phyloP scores from a whole-genome alignment of 2,329 filamentous ascomycete species.

The Fusarium torulosum region DNA sequence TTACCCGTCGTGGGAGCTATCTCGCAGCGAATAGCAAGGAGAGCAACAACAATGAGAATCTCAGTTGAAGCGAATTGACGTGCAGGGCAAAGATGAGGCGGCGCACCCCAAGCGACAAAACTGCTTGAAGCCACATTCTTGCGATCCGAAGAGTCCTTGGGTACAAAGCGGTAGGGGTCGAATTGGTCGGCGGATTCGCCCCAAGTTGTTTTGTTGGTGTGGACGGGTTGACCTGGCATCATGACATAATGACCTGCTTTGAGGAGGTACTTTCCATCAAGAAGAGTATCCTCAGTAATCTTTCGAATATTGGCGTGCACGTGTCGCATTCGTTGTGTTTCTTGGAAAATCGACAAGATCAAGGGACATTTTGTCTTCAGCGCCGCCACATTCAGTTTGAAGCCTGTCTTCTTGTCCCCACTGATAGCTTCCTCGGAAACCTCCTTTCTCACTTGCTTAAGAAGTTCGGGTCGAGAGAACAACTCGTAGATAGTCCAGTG shows the following conservation, averaged over 20 bases:
- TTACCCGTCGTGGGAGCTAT: not conserved
- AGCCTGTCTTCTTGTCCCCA: conserved; percentile 5
- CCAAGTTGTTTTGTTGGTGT: conserved; percentile 52
- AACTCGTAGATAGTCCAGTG: conserved; percentile 39
- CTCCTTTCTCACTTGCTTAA: conserved; percentile 28
- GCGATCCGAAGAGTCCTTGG: conserved; percentile 2
- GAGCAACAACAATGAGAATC: conserved; percentile 43
- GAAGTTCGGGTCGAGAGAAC: conserved; percentile 25
- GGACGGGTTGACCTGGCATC: conserved; percentile 52
- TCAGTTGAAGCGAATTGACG: conserved; percentile 49
- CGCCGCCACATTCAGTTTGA: conserved; percentile 21
- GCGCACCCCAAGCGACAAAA: conserved; percentile 49
- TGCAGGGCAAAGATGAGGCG: conserved; percentile 49
- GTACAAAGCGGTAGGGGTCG: conserved; percentile 35
- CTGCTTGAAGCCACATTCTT: conserved; percentile 51
- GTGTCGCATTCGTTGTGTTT: conserved; percentile 30
- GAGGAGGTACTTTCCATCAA: conserved; percentile 53
- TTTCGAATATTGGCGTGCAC: conserved; percentile 39
- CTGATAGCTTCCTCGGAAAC: conserved; percentile 15
- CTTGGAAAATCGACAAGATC: conserved; percentile 23
- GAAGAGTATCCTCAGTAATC: conserved; percentile 51
- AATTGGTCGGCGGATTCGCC: conserved; percentile 47
- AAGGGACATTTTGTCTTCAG: conserved; percentile 37
- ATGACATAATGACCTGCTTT: conserved; percentile 53
- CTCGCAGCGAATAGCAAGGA: conserved; percentile 18